A percentile compares a stretch with the other conserved stretches of the same genome.
These are phyloP conservation scores for Cylindrotheca fusiformis DNA, from an alignment of 108 stramenopile genomes.

Conservation along the genomic window DNA sequence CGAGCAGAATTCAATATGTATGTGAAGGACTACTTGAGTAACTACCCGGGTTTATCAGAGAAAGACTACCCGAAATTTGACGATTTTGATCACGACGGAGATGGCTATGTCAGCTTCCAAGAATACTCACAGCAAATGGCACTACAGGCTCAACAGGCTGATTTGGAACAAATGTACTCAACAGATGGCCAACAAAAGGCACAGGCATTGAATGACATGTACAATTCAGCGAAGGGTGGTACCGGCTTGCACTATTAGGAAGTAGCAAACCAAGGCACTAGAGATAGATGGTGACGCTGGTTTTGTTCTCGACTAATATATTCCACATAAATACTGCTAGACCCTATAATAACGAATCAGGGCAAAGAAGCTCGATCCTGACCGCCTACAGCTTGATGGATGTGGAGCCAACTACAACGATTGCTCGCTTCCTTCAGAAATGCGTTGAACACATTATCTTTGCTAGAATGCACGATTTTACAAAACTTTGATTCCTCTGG, in stretches of 20 bases:
- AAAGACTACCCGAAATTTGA: conserved; percentile 95
- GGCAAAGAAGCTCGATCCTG: no score
- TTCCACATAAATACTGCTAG: no score
- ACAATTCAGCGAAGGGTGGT: conserved; percentile 17
- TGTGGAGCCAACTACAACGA: no score
- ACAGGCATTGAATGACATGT: conserved; percentile 43
- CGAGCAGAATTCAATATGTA: conserved; percentile 94
- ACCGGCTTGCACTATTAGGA: background rate
- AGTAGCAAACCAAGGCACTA: background rate
- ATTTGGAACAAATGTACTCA: conserved; percentile 48
- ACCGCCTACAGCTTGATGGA: no score
- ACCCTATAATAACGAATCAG: no score
- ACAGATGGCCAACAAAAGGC: conserved; percentile 30
- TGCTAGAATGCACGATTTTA: no score
- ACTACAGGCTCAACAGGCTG: conserved; percentile 79
- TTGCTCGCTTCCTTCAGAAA: no score
- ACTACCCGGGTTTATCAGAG: conserved; percentile 89
- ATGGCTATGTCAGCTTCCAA: conserved; percentile 91
- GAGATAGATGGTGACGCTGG: no score
- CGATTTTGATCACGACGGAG: conserved; percentile 92
- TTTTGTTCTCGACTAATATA: no score
- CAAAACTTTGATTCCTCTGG: no score
- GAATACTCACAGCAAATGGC: conserved; percentile 93
- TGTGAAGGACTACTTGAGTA: conserved; percentile 88
- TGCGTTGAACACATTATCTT: no score